Base-by-base conservation (phyloP, 2,329 filamentous ascomycete genomes). In the Penicillium thymicola region DNA sequence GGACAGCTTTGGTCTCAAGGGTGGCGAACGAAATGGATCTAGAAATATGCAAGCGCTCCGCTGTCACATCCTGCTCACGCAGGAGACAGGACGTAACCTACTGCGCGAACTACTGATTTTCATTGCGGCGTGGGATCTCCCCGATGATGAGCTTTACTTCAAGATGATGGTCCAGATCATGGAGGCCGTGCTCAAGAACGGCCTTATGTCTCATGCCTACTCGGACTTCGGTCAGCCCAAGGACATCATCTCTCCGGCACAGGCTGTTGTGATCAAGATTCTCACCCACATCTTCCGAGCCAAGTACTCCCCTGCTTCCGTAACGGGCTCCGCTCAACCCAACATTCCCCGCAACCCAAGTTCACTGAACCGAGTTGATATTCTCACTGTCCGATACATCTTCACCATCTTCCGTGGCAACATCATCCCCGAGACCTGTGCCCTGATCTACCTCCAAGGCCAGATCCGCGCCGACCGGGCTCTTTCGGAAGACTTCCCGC, bases 141-240 rank as follows among this genome's bases (percentile, higher is more conserved):
- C 91, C 40, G 92, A 97, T 71, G 88, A 93, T 58, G 92, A 95
- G 59, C 85, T 96, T 37, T 96, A 97, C 68, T 97, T 96, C 79
- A 93, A 96, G 72, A 90, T 97, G 72, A 97, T 95, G 74, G 89
- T 92, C 43, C 92, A 97, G 74, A 96, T 97, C 58, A 90, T 97
- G 76, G 90, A 96, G 70, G 90, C 93, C 0, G 89, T 97, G 45
- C 86, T 97, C 49, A 88, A 92, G 63, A 95, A 91, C 62, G 91
- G 90, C 1, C 79, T 97, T 28, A 88, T 97, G 71, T 92, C 92
- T 0, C 95, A 94, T 70, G 90, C 92, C 3, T 97, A 95, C 82
- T 90, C 93, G 62, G 90, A 91, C 32, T 88, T 97, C 65, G 84
- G 91, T 46, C 95, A 96, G 62, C 89, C 90, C 10, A 97, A 97